Evolutionary conservation across 2,329 filamentous ascomycete genomes (phyloP).

Genomic region (Aureobasidium sp.): DNA sequence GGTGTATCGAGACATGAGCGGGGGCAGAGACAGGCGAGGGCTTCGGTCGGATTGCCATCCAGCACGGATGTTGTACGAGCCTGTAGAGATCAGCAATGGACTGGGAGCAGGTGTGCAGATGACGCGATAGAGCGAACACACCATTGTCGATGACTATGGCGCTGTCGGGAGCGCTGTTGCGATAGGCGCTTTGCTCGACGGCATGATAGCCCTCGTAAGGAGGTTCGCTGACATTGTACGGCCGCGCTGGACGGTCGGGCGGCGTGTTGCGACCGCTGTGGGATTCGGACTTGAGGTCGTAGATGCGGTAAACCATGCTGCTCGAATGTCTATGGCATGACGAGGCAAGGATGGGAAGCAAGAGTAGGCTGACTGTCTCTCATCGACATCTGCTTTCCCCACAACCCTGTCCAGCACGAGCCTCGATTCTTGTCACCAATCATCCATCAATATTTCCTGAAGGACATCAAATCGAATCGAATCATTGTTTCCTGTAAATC

Average conservation of each 20-base stretch:
- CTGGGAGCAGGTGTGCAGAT: background rate
- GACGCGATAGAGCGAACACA: conserved; percentile 31
- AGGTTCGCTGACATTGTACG: conserved; percentile 50
- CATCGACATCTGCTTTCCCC: conserved; percentile 3
- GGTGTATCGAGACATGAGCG: conserved; percentile 89
- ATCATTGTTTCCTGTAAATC: too few relatives aligned
- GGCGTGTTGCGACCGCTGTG: conserved; percentile 35
- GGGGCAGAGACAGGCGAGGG: conserved; percentile 75
- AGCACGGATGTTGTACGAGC: conserved; percentile 80
- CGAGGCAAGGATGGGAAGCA: background rate
- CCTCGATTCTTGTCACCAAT: background rate
- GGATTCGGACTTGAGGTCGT: conserved; percentile 21
- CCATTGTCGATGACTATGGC: conserved; percentile 98
- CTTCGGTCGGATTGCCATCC: conserved; percentile 88
- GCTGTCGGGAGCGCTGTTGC: conserved; percentile 53
- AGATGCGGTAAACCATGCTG: conserved; percentile 32
- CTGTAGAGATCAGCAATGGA: conserved; percentile 39
- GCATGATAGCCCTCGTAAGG: conserved; percentile 55
- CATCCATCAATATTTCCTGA: too few relatives aligned
- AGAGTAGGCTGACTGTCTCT: too few relatives aligned
- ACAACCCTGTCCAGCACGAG: background rate
- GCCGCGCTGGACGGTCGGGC: conserved; percentile 38
- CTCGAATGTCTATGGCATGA: background rate
- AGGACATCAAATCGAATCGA: too few relatives aligned
- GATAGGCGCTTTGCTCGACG: conserved; percentile 61